Evolutionary conservation across 441 rosid genomes (phyloP).

Genomic region (Adansonia madagascariensis): DNA sequence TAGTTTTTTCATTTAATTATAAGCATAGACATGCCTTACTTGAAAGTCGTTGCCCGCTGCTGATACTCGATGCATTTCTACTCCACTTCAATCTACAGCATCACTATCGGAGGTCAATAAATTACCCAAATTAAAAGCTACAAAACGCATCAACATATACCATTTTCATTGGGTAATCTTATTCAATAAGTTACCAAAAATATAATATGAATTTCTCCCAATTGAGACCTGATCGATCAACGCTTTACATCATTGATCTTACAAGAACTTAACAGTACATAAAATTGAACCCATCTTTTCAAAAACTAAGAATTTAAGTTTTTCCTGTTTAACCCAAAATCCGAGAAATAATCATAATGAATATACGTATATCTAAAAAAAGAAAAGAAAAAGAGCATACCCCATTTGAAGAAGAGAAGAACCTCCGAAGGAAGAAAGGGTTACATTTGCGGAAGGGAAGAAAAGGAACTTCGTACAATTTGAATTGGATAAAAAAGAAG

Average conservation of each 20-base stretch:
- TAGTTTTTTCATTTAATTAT: slow-evolving; percentile 10
- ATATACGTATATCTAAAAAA: background rate
- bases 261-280: background rate
- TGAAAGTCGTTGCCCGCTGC: slow-evolving; percentile 34
- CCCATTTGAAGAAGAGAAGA: slow-evolving; percentile 46
- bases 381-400: slow-evolving; percentile 31
- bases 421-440: slow-evolving; percentile 27
- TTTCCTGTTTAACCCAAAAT: background rate
- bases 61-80: slow-evolving; percentile 35
- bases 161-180: background rate
- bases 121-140: slow-evolving; percentile 26
- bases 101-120: slow-evolving; percentile 28
- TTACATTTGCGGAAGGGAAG: slow-evolving; percentile 26
- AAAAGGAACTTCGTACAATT: slow-evolving; percentile 32
- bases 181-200: background rate
- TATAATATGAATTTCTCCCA: slow-evolving; percentile 11
- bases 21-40: slow-evolving; percentile 55
- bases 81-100: slow-evolving; percentile 53
- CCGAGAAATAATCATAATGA: background rate
- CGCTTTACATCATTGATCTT: background rate
- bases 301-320: background rate
- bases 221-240: slow-evolving; percentile 6
- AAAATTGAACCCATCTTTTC: slow-evolving; percentile 2
- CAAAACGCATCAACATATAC: background rate
- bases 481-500: slow-evolving; percentile 36